Evolutionary conservation across 2,329 filamentous ascomycete species (phyloP), one percentile per base, ranked within the genome.

Genomic region (Pseudocercospora pini-densiflorae): DNA sequence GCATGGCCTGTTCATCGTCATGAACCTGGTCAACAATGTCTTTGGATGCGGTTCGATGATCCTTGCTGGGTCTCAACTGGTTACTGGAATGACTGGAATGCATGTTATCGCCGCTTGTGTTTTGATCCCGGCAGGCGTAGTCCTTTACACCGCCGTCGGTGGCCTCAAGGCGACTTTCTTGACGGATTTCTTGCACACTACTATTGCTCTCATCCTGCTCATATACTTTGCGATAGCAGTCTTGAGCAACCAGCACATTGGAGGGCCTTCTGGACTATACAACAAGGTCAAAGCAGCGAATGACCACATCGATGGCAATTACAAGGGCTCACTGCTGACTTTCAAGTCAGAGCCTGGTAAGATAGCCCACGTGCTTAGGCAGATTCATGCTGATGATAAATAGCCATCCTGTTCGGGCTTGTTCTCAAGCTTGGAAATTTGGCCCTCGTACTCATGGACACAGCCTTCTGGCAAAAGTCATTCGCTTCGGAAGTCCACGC

Each of bases 151-250:
- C 0, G 81, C 80, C 0, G 80, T 84, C 2, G 83, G 83, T 6
- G 83, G 83, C 3, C 70, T 84, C 4, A 84, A 84, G 63, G 82
- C 83, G 0, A 85, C 83, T 0, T 84, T 85, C 63, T 68, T 84
- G 6, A 84, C 83, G 0, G 83, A 85, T 65, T 84, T 80, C 51
- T 66, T 84, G 2, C 83, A 85, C 63, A 85, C 84, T 0, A 76
- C 80, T 0, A 78, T 85, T 57, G 81, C 81, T 1, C 68, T 85
- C 4, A 80, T 85, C 29, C 75, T 85, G 4, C 77, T 85, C 21
- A 81, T 84, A 1, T 33, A 33, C 31, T 33, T 33, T 33, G 31
- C 31, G 10, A 33, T 33, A 33, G 31, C 31, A 12, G 31, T 33
- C 31, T 12, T 33, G 31, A 33, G 31, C 31, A 33, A 12, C 31